These are phyloP conservation scores for Beauveria sp. DNA, from an alignment of 2,329 filamentous ascomycete genomes.

Conservation along the genomic window DNA sequence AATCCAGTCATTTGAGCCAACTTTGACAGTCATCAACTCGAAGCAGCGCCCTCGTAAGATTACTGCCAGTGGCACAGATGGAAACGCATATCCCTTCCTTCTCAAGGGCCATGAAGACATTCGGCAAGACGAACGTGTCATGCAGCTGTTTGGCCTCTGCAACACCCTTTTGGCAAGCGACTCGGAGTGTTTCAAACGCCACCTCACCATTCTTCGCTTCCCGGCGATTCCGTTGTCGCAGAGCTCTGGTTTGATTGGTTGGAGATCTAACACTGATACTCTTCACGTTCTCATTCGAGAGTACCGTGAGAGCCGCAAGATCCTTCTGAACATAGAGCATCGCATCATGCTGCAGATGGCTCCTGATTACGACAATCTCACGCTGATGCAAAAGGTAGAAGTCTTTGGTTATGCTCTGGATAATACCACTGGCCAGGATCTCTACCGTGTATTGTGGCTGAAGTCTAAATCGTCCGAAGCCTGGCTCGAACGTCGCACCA, in stretches of 20 bases:
- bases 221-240: constrained; percentile 96
- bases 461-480: constrained; percentile 98
- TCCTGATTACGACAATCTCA: constrained; percentile 96
- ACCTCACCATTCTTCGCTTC: constrained; percentile 93
- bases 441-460: constrained; percentile 96
- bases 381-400: constrained; percentile 99
- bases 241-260: constrained; percentile 88
- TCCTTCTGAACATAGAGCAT: constrained; percentile 97
- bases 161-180: constrained; percentile 93
- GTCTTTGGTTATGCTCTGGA: constrained; percentile 98
- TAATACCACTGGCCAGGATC: constrained; percentile 96
- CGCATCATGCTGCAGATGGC: constrained; percentile 99
- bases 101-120: constrained; percentile 99
- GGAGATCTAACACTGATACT: constrained; percentile 96
- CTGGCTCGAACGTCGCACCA: constrained; percentile 96
- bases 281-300: constrained; percentile 94
- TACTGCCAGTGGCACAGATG: constrained; percentile 82
- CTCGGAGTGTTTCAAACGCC: constrained; percentile 92
- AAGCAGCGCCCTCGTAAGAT: constrained; percentile 94
- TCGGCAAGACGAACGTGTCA: constrained; percentile 95
- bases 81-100: constrained; percentile 76
- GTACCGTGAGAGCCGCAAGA: constrained; percentile 94
- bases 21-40: constrained; percentile 86
- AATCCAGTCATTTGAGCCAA: constrained; percentile 84
- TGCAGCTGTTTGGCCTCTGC: constrained; percentile 97